These are phyloP conservation scores for Ceratobasidium sp. DNA, from an alignment of 1,284 basidiomycete species.

Conservation along the genomic window DNA sequence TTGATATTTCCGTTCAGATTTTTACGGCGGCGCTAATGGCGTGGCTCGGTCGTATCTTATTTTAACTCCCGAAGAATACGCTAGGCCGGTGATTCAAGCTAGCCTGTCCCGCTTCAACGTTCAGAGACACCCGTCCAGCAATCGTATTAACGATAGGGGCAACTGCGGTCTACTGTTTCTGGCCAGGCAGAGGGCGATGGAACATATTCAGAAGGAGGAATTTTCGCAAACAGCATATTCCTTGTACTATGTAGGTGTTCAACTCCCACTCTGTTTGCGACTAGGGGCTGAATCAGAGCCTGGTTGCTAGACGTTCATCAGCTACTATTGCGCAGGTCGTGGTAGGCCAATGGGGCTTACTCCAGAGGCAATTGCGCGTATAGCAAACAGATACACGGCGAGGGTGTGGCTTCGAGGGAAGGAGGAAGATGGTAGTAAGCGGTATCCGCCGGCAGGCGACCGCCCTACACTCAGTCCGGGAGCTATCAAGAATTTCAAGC, in stretches of 20 bases:
- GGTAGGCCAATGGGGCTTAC: background rate
- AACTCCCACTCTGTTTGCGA: too few species aligned
- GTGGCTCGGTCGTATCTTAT: background rate
- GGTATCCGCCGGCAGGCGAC: background rate
- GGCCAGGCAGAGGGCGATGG: background rate
- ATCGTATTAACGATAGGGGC: background rate
- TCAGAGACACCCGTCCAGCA: background rate
- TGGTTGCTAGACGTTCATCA: background rate
- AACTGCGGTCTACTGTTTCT: background rate
- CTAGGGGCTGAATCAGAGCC: too few species aligned
- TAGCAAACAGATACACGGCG: background rate
- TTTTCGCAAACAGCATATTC: background rate
- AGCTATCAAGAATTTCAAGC: background rate
- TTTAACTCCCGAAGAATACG: background rate
- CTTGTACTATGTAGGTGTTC: background rate
- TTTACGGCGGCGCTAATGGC: background rate
- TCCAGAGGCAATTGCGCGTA: background rate
- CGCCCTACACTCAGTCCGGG: background rate
- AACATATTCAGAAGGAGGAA: background rate
- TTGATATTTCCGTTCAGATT: background rate
- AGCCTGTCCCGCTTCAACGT: background rate
- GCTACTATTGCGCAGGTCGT: background rate
- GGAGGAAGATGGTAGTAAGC: background rate
- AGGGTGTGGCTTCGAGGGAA: background rate
- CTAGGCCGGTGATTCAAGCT: background rate